Percentiles rank a stretch among this genome's conserved stretches.
phyloP scores from a whole-genome alignment of 352 stramenopile genomes.

The Phytophthora pistaciae region DNA sequence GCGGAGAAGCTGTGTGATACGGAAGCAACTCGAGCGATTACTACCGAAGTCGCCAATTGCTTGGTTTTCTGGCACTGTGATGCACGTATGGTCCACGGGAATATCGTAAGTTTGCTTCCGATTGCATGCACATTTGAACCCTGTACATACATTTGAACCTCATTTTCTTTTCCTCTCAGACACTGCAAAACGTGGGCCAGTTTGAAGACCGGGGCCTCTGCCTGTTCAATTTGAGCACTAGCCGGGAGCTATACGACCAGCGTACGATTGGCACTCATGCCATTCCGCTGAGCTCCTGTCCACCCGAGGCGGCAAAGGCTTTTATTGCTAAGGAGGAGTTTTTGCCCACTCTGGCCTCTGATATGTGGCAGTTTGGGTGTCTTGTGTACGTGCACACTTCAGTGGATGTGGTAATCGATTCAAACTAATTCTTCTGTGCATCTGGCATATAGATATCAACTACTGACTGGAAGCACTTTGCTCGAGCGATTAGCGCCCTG shows the following conservation, averaged over 20 bases:
- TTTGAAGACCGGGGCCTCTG: conserved; percentile 52
- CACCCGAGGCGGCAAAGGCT: conserved; percentile 60
- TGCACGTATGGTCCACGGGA: conserved; percentile 66
- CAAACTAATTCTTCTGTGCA: background rate
- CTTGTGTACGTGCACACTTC: conserved; percentile 54
- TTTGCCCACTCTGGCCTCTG: conserved; percentile 50
- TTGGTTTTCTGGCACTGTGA: conserved; percentile 66
- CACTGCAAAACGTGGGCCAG: conserved; percentile 51
- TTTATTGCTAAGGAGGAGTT: conserved; percentile 58
- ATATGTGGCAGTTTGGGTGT: conserved; percentile 85
- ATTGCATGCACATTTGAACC: background rate
- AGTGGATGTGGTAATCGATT: background rate
- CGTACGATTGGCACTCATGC: conserved; percentile 34
- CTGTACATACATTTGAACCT: background rate
- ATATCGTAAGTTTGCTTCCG: conserved; percentile 52
- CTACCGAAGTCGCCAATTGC: conserved; percentile 58
- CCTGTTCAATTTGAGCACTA: conserved; percentile 55
- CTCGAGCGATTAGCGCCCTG: conserved; percentile 58
- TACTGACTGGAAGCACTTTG: conserved; percentile 55
- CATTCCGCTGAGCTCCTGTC: conserved; percentile 40
- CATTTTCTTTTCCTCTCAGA: conserved; percentile 29
- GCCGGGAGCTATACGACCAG: conserved; percentile 47
- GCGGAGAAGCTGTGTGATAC: conserved; percentile 44
- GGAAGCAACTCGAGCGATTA: conserved; percentile 37
- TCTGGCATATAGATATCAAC: conserved; percentile 47